phyloP scores from a whole-genome alignment of 257 asterid genomes.

The Forsythia viridissima region DNA sequence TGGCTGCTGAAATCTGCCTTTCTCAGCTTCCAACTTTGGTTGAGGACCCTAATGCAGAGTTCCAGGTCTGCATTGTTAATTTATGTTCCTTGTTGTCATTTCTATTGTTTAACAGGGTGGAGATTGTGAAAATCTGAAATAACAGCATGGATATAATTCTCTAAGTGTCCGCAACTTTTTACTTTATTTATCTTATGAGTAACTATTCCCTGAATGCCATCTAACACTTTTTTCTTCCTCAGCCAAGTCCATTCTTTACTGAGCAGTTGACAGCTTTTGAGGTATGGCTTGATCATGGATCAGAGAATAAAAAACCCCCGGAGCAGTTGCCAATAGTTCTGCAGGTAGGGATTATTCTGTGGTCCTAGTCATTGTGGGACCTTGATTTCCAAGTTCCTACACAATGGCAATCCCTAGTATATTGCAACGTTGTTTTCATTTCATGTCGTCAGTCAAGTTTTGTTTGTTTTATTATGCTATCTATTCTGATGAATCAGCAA shows the following conservation, averaged over 20 bases:
- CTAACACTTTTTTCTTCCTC: slow-evolving; percentile 28
- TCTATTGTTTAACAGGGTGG: slow-evolving; percentile 16
- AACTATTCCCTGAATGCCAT: slow-evolving; percentile 5
- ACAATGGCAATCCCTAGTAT: not conserved
- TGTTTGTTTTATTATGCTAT: not conserved
- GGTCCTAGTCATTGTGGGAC: not conserved
- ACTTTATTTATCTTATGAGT: slow-evolving; percentile 6
- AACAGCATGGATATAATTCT: not conserved
- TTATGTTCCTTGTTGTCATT: slow-evolving; percentile 10
- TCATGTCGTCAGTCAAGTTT: not conserved
- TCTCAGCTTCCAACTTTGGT: slow-evolving; percentile 93
- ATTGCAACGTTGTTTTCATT: not conserved
- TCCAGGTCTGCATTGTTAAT: slow-evolving; percentile 58
- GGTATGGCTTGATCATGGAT: slow-evolving; percentile 99
- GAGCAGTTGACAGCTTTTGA: slow-evolving; percentile 42
- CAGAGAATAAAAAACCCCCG: slow-evolving; percentile 92
- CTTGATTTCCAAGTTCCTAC: not conserved
- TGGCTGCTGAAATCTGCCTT: slow-evolving; percentile 99
- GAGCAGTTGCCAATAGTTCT: slow-evolving; percentile 99
- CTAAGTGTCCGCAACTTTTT: not conserved
- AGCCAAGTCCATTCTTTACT: slow-evolving; percentile 92
- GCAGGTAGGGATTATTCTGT: slow-evolving; percentile 61
- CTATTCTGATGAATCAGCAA: not conserved
- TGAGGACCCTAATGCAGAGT: slow-evolving; percentile 91
- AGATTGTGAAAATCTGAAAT: not conserved